phyloP scores from a whole-genome alignment of 768 basidiomycete species.

The Dioszegia hungarica region DNA sequence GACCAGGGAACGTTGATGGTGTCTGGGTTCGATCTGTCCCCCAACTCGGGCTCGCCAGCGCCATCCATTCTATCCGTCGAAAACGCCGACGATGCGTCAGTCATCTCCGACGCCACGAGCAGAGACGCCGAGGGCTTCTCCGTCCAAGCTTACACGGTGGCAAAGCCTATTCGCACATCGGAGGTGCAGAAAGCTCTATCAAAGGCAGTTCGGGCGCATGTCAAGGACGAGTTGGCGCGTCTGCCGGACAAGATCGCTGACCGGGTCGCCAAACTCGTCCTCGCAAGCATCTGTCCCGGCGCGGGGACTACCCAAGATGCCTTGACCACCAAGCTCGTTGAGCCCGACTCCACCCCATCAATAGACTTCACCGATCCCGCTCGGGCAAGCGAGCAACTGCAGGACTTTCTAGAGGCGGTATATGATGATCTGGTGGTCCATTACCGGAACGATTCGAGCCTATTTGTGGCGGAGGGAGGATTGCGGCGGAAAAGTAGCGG shows the following conservation, averaged over 20 bases:
- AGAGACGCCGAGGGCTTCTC: conserved; percentile 35
- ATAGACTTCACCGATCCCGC: conserved; percentile 46
- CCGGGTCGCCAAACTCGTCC: conserved; percentile 31
- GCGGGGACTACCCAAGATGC: not conserved
- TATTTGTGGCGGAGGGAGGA: conserved; percentile 6
- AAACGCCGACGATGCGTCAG: conserved; percentile 20
- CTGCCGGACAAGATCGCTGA: conserved; percentile 44
- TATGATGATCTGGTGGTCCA: conserved; percentile 59
- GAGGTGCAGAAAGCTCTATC: conserved; percentile 44
- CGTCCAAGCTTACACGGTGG: conserved; percentile 44
- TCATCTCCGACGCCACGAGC: conserved; percentile 18
- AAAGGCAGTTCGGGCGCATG: conserved; percentile 34
- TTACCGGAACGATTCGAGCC: conserved; percentile 31
- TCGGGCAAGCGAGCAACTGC: conserved; percentile 56
- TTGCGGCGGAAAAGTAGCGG: conserved; percentile 33
- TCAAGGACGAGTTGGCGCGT: conserved; percentile 36
- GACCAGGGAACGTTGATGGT: not conserved
- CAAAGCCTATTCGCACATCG: conserved; percentile 35
- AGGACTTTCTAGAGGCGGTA: conserved; percentile 65
- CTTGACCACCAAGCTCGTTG: not conserved
- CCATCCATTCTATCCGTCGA: conserved; percentile 11
- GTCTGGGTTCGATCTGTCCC: not conserved
- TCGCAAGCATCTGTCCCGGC: conserved; percentile 15
- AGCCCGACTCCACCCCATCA: conserved; percentile 30
- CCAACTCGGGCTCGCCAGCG: conserved; percentile 57